Conservation (phyloP, 345 rosid species). For the Alliaria petiolata region DNA sequence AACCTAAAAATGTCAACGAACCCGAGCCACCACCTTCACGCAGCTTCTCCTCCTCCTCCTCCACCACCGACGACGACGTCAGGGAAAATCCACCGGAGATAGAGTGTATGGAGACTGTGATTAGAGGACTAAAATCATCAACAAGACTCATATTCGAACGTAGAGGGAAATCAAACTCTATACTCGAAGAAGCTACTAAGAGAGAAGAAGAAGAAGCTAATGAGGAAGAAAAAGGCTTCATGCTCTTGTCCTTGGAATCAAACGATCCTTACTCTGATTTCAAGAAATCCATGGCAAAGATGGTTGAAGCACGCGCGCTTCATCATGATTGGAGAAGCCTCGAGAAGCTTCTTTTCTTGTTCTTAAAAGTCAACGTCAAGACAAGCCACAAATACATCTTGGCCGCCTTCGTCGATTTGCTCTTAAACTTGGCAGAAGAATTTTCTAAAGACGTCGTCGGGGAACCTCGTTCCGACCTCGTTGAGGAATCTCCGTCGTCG, state of each 20-base stretch:
- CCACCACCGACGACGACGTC: conserved; percentile 23
- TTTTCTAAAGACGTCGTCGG: conserved; percentile 6
- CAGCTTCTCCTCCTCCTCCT: conserved; percentile 45
- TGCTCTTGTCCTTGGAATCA: conserved; percentile 64
- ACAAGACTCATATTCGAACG: conserved; percentile 72
- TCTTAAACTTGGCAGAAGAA: conserved; percentile 17
- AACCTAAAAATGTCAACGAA: conserved; percentile 14
- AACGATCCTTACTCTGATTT: conserved; percentile 78
- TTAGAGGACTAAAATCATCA: conserved; percentile 56
- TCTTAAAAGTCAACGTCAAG: conserved; percentile 68
- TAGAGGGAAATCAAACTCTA: conserved; percentile 58
- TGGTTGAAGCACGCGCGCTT: conserved; percentile 65
- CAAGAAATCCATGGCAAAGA: conserved; percentile 86
- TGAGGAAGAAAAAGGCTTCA: conserved; percentile 52
- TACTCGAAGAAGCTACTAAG: conserved; percentile 40
- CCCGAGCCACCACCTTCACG: conserved; percentile 61
- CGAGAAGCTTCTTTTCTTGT: conserved; percentile 77
- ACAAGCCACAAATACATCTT: conserved; percentile 66
- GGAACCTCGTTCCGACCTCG: conserved; percentile 10
- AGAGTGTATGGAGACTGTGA: conserved; percentile 47
- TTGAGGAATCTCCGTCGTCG: conserved; percentile 13
- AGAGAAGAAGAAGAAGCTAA: conserved; percentile 17
- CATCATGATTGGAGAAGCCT: conserved; percentile 65
- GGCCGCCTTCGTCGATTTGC: conserved; percentile 75
- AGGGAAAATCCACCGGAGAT: conserved; percentile 12